phyloP scores from a whole-genome alignment of 2,329 filamentous ascomycete genomes.

The Fragosphaeria purpurea region DNA sequence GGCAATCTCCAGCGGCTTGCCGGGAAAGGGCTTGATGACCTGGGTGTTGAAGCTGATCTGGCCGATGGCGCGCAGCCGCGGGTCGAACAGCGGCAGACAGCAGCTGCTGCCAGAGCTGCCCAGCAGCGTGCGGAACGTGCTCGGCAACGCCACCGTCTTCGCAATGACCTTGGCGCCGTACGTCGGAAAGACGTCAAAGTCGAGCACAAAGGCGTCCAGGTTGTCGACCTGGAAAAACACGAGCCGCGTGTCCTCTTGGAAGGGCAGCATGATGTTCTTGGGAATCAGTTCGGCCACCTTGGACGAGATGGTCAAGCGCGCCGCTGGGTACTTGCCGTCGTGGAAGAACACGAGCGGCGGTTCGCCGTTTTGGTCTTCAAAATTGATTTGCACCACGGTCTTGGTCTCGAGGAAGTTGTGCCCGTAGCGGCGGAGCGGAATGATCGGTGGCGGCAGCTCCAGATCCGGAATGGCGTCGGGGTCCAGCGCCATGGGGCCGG shows the following conservation, averaged over 20 bases:
- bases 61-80: slow-evolving; percentile 80
- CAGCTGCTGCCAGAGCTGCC: slow-evolving; percentile 70
- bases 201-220: slow-evolving; percentile 82
- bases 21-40: slow-evolving; percentile 91
- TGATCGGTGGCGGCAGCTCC: slow-evolving; percentile 88
- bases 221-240: slow-evolving; percentile 96
- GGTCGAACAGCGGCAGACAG: slow-evolving; percentile 85
- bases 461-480: slow-evolving; percentile 84
- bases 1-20: slow-evolving; percentile 87
- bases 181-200: slow-evolving; percentile 95
- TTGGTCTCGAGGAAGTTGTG: slow-evolving; percentile 99
- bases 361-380: slow-evolving; percentile 67
- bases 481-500: slow-evolving; percentile 59
- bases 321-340: slow-evolving; percentile 90
- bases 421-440: slow-evolving; percentile 85
- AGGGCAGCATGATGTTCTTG: slow-evolving; percentile 87
- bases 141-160: slow-evolving; percentile 83
- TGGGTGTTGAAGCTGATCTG: slow-evolving; percentile 91
- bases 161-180: slow-evolving; percentile 97
- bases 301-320: slow-evolving; percentile 89
- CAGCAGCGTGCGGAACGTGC: slow-evolving; percentile 65
- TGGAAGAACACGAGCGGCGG: slow-evolving; percentile 90
- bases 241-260: slow-evolving; percentile 89
- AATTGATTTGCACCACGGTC: slow-evolving; percentile 86
- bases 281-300: slow-evolving; percentile 94